A percentile compares a stretch with the other conserved stretches of the same genome.
These are phyloP conservation scores for Nitzschia sp. DNA, from an alignment of 108 stramenopile species.

Conservation along the genomic window DNA sequence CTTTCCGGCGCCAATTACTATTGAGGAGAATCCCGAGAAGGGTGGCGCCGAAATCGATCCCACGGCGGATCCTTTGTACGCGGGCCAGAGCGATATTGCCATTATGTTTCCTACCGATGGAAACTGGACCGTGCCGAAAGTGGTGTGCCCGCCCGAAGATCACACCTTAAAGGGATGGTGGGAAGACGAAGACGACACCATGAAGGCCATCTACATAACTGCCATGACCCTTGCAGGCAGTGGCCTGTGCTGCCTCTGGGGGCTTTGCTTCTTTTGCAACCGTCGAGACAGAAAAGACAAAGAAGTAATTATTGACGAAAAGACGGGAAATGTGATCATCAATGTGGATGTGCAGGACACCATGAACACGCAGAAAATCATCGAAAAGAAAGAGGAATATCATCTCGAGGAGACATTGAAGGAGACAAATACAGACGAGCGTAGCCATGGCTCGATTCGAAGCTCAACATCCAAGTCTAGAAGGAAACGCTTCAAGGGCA, in stretches of 20 bases:
- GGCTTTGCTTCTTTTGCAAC: conserved; percentile 3
- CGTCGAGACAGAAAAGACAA: background rate
- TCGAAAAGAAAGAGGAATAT: background rate
- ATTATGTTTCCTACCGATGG: background rate
- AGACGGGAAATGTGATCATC: background rate
- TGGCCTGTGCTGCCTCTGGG: background rate
- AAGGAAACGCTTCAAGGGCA: background rate
- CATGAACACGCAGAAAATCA: background rate
- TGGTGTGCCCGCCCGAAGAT: background rate
- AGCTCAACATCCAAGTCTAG: background rate
- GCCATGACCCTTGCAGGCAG: background rate
- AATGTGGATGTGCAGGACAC: background rate
- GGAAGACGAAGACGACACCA: background rate
- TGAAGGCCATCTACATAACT: background rate
- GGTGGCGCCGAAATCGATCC: background rate
- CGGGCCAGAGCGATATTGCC: conserved; percentile 1
- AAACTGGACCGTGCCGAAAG: background rate
- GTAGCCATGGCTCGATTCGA: background rate
- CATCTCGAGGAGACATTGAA: background rate
- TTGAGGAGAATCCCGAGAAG: background rate
- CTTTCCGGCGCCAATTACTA: conserved; percentile 1
- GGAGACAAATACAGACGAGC: background rate
- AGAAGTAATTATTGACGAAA: background rate
- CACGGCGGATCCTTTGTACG: conserved; percentile 5
- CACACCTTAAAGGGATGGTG: conserved; percentile 1